These are phyloP conservation scores for barrel medic (Medicago truncatula) DNA, from an alignment of 306 rosid genomes.

Conservation along the genomic window MtrunA17r5.0-ANR NC_053042.1:36827001-36827500, in stretches of 20 bases:
- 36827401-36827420: neutral
- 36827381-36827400: too few relatives aligned
- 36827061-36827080: constrained; percentile 81
- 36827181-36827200: constrained; percentile 39
- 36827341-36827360: constrained; percentile 1
- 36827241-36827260: constrained; percentile 38
- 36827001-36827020: constrained; percentile 75
- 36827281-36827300: constrained; percentile 28
- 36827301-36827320: constrained; percentile 8
- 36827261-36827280: constrained; percentile 1
- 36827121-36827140: constrained; percentile 28
- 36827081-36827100: constrained; percentile 80
- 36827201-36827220: constrained; percentile 34
- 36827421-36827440: too few relatives aligned
- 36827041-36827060: constrained; percentile 79
- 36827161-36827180: constrained; percentile 50
- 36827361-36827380: neutral
- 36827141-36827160: constrained; percentile 22
- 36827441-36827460: too few relatives aligned
- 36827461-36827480: too few relatives aligned
- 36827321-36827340: neutral
- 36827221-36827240: constrained; percentile 40
- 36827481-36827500: too few relatives aligned
- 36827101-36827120: constrained; percentile 3
- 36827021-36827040: constrained; percentile 73